phyloP scores from a whole-genome alignment of 495 filamentous ascomycete genomes.

The Cudoniella acicularis region DNA sequence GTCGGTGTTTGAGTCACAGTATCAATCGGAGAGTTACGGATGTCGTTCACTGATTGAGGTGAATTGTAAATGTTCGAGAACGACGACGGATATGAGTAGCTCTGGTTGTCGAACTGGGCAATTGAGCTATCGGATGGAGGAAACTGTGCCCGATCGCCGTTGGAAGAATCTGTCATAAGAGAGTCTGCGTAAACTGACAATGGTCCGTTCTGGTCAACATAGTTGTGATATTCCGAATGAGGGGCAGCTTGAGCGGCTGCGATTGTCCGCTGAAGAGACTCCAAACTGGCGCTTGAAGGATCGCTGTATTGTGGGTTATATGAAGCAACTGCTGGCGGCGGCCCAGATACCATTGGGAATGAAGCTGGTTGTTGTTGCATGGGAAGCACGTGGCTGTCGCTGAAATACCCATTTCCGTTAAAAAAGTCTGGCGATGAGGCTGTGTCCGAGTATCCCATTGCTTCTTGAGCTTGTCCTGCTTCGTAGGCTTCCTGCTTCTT shows the following conservation, averaged over 20 bases:
- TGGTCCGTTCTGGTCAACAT: constrained; percentile 7
- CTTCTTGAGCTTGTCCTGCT: constrained; percentile 17
- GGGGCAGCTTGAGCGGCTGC: constrained; percentile 17
- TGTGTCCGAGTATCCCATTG: constrained; percentile 20
- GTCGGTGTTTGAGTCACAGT: constrained; percentile 9
- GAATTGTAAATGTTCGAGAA: constrained; percentile 15
- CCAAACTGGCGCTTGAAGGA: constrained; percentile 19
- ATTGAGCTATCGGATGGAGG: constrained; percentile 8
- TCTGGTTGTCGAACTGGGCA: constrained; percentile 11
- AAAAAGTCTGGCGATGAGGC: constrained; percentile 24
- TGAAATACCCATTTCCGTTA: constrained; percentile 10
- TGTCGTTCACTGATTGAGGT: constrained; percentile 9
- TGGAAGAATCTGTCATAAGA: constrained; percentile 5
- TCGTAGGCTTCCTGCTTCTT: constrained; percentile 26
- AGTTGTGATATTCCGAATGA: constrained; percentile 17
- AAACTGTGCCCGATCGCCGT: constrained; percentile 22
- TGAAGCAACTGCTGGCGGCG: constrained; percentile 19
- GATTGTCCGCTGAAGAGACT: constrained; percentile 25
- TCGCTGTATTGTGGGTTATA: constrained; percentile 26
- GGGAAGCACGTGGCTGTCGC: constrained; percentile 2
- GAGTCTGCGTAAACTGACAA: constrained; percentile 6
- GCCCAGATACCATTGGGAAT: constrained; percentile 9
- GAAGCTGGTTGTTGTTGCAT: constrained; percentile 10
- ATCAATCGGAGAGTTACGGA: constrained; percentile 11
- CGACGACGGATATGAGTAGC: constrained; percentile 6